A percentile compares a stretch with the other conserved stretches of the same genome.
phyloP scores from a whole-genome alignment of 208 protist species.

The Entamoeba invadens region DNA sequence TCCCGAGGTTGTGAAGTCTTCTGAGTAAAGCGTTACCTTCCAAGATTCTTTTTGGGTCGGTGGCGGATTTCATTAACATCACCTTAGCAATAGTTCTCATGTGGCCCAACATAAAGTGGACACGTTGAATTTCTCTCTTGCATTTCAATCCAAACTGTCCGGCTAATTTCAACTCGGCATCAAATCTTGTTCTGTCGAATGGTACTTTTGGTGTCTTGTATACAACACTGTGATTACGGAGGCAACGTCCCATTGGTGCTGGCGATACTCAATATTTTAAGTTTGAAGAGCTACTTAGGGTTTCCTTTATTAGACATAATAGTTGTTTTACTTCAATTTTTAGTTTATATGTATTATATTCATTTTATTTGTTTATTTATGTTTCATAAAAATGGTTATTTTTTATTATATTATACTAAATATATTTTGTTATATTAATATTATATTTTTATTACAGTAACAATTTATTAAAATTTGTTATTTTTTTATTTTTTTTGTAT shows the following conservation, averaged over 20 bases:
- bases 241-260: neutral
- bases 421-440: too few species aligned
- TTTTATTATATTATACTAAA: too few species aligned
- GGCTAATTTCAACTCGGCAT: slow-evolving; percentile 89
- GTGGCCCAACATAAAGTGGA: slow-evolving; percentile 88
- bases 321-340: neutral
- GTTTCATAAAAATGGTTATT: too few species aligned
- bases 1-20: slow-evolving; percentile 85
- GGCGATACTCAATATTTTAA: neutral
- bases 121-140: slow-evolving; percentile 80
- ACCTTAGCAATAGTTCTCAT: slow-evolving; percentile 90
- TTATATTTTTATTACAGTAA: too few species aligned
- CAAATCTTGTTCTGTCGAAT: slow-evolving; percentile 98
- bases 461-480: too few species aligned
- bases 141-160: slow-evolving; percentile 42
- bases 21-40: slow-evolving; percentile 94
- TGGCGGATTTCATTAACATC: slow-evolving; percentile 94
- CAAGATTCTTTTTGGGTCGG: slow-evolving; percentile 71
- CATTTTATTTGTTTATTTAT: too few species aligned
- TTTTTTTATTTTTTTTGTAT: too few species aligned
- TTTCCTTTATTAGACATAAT: neutral
- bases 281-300: neutral
- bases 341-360: too few species aligned
- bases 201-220: slow-evolving; percentile 75
- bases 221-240: neutral